Conservation (phyloP, 768 basidiomycete species). For the Macrolepiota fuliginosa region DNA sequence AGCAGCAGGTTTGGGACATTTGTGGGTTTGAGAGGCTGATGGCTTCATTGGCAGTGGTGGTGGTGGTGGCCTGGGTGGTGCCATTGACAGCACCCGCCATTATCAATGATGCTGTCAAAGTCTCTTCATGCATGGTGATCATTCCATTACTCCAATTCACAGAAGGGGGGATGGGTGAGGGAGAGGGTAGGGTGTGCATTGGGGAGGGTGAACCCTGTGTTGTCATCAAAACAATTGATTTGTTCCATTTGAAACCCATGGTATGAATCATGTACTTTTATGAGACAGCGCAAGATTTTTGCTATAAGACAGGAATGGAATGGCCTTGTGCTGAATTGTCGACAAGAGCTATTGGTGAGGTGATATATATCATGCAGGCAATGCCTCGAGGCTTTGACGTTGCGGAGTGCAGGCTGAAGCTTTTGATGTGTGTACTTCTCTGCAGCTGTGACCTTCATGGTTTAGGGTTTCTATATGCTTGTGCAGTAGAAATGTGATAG, state of each 20-base stretch:
- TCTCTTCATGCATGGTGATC: background rate
- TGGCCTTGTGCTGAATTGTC: too few species aligned
- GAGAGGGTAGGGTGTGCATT: background rate
- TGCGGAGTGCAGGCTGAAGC: too few species aligned
- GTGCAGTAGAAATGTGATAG: too few species aligned
- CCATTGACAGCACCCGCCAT: background rate
- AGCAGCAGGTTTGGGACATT: constrained; percentile 38
- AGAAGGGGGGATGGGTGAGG: background rate
- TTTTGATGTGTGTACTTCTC: too few species aligned
- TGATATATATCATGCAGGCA: too few species aligned
- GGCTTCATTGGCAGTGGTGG: background rate
- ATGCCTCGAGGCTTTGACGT: too few species aligned
- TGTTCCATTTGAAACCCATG: background rate
- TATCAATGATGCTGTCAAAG: background rate
- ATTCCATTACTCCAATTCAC: background rate
- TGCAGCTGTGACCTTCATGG: too few species aligned
- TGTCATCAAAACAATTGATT: background rate
- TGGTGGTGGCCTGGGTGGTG: background rate
- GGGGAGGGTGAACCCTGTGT: background rate
- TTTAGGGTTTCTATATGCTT: too few species aligned
- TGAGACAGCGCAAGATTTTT: background rate
- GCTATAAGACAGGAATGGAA: too few species aligned
- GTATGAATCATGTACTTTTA: background rate
- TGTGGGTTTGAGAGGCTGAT: constrained; percentile 54
- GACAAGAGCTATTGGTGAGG: too few species aligned